These are phyloP conservation scores for Suillus ampliporus DNA, from an alignment of 768 basidiomycete genomes.

Conservation along the genomic window DNA sequence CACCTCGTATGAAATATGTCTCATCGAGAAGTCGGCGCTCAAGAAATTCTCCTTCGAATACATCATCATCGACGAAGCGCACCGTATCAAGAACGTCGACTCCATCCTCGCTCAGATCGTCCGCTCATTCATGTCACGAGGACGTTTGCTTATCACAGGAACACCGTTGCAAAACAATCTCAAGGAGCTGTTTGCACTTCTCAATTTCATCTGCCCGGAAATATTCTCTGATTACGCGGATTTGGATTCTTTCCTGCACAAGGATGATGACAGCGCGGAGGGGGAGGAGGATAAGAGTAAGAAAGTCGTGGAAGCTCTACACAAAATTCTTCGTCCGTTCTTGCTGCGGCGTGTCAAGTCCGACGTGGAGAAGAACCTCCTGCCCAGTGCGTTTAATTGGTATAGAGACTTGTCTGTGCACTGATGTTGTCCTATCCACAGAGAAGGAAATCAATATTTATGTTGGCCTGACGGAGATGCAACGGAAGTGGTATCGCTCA, in stretches of 20 bases:
- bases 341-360: slow-evolving; percentile 92
- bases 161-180: slow-evolving; percentile 97
- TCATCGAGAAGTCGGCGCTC: slow-evolving; percentile 91
- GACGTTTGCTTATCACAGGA: slow-evolving; percentile 92
- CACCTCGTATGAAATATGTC: slow-evolving; percentile 96
- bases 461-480: slow-evolving; percentile 96
- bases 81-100: slow-evolving; percentile 99
- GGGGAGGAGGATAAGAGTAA: slow-evolving; percentile 85
- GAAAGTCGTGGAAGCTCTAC: slow-evolving; percentile 94
- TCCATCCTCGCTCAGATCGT: slow-evolving; percentile 96
- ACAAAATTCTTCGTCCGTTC: slow-evolving; percentile 96
- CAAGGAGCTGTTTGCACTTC: slow-evolving; percentile 90
- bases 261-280: slow-evolving; percentile 72
- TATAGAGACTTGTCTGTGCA: background rate
- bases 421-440: slow-evolving; percentile 32
- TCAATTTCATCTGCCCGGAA: slow-evolving; percentile 97
- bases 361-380: slow-evolving; percentile 94
- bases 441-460: slow-evolving; percentile 99
- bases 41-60: slow-evolving; percentile 98
- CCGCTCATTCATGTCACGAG: slow-evolving; percentile 85
- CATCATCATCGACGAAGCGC: slow-evolving; percentile 98
- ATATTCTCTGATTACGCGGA: slow-evolving; percentile 93
- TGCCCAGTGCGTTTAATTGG: slow-evolving; percentile 66
- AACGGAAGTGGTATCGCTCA: slow-evolving; percentile 96
- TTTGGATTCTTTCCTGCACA: slow-evolving; percentile 92